Percentiles rank a stretch among this genome's conserved stretches.
These are phyloP conservation scores for Pseudocercospora musae DNA, from an alignment of 2,329 filamentous ascomycete species.

Conservation along the genomic window DNA sequence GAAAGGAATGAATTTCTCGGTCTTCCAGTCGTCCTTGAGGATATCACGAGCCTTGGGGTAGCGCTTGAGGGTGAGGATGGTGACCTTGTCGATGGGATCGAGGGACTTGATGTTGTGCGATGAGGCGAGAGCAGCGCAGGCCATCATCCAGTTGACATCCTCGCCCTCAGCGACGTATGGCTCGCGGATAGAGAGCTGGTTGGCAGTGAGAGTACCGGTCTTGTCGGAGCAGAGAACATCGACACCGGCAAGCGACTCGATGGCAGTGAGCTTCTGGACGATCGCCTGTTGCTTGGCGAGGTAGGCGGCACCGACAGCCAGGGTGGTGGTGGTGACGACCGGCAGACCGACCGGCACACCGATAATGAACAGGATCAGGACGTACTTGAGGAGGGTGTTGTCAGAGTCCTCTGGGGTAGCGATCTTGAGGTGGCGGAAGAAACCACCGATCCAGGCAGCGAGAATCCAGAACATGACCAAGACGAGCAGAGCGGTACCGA, in stretches of 20 bases:
- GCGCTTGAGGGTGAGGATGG: slow-evolving; percentile 69
- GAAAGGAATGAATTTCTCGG: slow-evolving; percentile 73
- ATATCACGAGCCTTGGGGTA: slow-evolving; percentile 77
- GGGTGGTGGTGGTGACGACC: slow-evolving; percentile 73
- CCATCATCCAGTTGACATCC: slow-evolving; percentile 83
- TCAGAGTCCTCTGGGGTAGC: slow-evolving; percentile 57
- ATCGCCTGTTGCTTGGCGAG: slow-evolving; percentile 75
- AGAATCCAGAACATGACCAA: slow-evolving; percentile 76
- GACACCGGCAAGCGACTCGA: slow-evolving; percentile 72
- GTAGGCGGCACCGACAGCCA: slow-evolving; percentile 74
- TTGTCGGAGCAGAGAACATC: slow-evolving; percentile 80
- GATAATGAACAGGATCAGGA: slow-evolving; percentile 69
- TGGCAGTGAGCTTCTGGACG: slow-evolving; percentile 75
- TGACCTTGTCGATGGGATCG: slow-evolving; percentile 77
- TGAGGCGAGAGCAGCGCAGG: slow-evolving; percentile 70
- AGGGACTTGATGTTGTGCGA: slow-evolving; percentile 77
- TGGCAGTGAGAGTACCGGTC: slow-evolving; percentile 73
- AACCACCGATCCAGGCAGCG: slow-evolving; percentile 72
- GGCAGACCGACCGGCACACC: slow-evolving; percentile 78
- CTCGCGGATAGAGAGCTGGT: slow-evolving; percentile 73
- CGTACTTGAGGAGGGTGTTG: slow-evolving; percentile 65
- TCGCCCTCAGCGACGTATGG: slow-evolving; percentile 73
- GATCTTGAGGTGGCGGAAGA: slow-evolving; percentile 68
- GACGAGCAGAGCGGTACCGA: slow-evolving; percentile 69
- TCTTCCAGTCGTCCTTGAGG: slow-evolving; percentile 70